Conservation (phyloP, 176 grass and related monocot species). For the Hordeum vulgare region DNA sequence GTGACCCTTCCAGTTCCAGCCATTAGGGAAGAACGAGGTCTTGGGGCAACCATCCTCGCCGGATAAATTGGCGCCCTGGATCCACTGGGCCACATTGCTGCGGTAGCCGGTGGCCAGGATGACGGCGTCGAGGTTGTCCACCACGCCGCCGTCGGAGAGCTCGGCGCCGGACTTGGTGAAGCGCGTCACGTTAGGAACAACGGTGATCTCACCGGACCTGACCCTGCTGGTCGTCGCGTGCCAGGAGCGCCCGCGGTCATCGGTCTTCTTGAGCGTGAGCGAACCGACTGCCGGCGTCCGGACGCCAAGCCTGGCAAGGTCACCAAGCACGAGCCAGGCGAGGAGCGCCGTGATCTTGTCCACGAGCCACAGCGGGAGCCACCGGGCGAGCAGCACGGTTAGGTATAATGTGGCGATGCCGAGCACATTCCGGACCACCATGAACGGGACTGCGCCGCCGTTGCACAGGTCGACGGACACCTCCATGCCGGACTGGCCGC, state of each 20-base stretch:
- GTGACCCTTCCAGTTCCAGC: conserved; percentile 50
- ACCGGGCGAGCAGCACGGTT: conserved; percentile 51
- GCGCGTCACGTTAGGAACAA: conserved; percentile 32
- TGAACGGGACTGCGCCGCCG: conserved; percentile 30
- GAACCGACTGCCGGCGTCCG: conserved; percentile 50
- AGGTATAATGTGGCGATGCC: conserved; percentile 66
- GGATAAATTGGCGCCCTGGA: conserved; percentile 56
- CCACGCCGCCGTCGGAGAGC: conserved; percentile 37
- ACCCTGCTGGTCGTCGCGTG: conserved; percentile 37
- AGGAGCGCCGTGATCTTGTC: conserved; percentile 57
- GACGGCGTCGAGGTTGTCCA: conserved; percentile 50
- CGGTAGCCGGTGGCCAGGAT: conserved; percentile 72
- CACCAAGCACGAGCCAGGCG: conserved; percentile 47
- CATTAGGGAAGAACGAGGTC: conserved; percentile 41
- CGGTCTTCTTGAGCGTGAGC: conserved; percentile 49
- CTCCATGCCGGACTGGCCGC: conserved; percentile 83
- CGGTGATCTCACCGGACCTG: conserved; percentile 39
- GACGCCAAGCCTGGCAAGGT: conserved; percentile 45
- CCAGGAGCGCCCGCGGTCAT: background rate
- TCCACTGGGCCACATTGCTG: conserved; percentile 65
- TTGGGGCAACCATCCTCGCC: conserved; percentile 45
- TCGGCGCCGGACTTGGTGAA: conserved; percentile 33
- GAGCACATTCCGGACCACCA: conserved; percentile 69
- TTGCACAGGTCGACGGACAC: conserved; percentile 65
- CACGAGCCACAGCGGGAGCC: conserved; percentile 63